Evolutionary conservation across 495 filamentous ascomycete genomes (phyloP).

Genomic region (Aspergillus incahuasiensis): DNA sequence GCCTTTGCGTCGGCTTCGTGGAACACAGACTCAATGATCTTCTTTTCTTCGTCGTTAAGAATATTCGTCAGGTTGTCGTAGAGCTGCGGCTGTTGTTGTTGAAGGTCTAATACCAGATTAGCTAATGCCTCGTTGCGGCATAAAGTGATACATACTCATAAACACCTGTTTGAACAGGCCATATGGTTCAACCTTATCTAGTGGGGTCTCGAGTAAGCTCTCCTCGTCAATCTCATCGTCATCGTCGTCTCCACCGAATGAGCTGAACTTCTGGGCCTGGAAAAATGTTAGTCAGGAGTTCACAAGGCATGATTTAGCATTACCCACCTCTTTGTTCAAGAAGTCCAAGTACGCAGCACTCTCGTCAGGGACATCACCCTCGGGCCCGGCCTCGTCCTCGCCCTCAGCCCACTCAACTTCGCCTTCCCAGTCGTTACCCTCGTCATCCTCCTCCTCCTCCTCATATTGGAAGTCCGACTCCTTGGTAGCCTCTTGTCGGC

Average conservation of each 20-base stretch:
- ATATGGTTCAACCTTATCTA: conserved; percentile 95
- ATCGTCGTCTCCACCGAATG: conserved; percentile 67
- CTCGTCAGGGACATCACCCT: conserved; percentile 75
- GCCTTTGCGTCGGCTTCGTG: conserved; percentile 70
- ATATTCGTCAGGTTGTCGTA: conserved; percentile 76
- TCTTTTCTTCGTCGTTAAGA: conserved; percentile 75
- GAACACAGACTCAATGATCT: conserved; percentile 71
- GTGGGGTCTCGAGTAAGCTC: conserved; percentile 82
- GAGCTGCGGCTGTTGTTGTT: conserved; percentile 85
- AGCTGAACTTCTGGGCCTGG: conserved; percentile 77
- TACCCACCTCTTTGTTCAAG: conserved; percentile 75
- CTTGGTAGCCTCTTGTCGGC: conserved; percentile 87
- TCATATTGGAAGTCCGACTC: conserved; percentile 77
- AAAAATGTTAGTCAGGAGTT: conserved; percentile 14
- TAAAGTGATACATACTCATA: conserved; percentile 58
- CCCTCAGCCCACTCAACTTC: conserved; percentile 68
- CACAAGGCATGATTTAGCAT: neutral
- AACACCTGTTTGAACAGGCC: conserved; percentile 75
- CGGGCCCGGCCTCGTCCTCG: conserved; percentile 50
- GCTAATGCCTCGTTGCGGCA: neutral
- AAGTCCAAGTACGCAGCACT: conserved; percentile 94
- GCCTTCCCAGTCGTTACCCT: conserved; percentile 60
- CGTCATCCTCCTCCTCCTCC: conserved; percentile 72
- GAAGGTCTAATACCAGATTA: conserved; percentile 58
- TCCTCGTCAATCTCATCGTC: conserved; percentile 84